phyloP scores from a whole-genome alignment of 345 rosid species.

The Moricandia arvensis region DNA sequence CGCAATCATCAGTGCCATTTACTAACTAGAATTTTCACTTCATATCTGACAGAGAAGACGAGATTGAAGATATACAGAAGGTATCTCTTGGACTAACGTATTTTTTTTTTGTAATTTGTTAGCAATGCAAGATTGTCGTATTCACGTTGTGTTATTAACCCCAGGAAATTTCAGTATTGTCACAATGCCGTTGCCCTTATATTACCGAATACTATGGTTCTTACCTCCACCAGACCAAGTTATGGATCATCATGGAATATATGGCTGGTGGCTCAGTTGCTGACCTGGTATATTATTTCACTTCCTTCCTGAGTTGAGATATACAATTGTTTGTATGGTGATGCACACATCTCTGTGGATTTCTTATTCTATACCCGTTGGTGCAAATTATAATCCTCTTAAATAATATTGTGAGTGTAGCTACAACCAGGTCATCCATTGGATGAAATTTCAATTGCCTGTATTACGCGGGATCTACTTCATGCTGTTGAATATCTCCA shows the following conservation, averaged over 20 bases:
- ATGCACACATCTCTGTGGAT: slow-evolving; percentile 8
- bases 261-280: slow-evolving; percentile 99
- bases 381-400: slow-evolving; percentile 15
- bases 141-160: slow-evolving; percentile 35
- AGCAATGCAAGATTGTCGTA: slow-evolving; percentile 15
- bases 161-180: slow-evolving; percentile 94
- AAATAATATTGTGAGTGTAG: slow-evolving; percentile 45
- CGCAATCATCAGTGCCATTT: slow-evolving; percentile 11
- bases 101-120: slow-evolving; percentile 7
- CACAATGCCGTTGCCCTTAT: slow-evolving; percentile 93
- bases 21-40: slow-evolving; percentile 32
- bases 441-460: slow-evolving; percentile 92
- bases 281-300: slow-evolving; percentile 80
- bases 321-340: slow-evolving; percentile 4
- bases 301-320: slow-evolving; percentile 18
- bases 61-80: slow-evolving; percentile 98
- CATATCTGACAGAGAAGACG: slow-evolving; percentile 78
- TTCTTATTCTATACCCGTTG: neutral
- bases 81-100: slow-evolving; percentile 43
- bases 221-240: slow-evolving; percentile 90
- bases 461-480: slow-evolving; percentile 89
- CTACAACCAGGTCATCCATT: slow-evolving; percentile 90
- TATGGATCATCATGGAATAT: slow-evolving; percentile 99
- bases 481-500: slow-evolving; percentile 97
- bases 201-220: slow-evolving; percentile 97